Evolutionary conservation across 129 eudicot species (phyloP).

Genomic region (Chrysanthemum seticuspe): DNA sequence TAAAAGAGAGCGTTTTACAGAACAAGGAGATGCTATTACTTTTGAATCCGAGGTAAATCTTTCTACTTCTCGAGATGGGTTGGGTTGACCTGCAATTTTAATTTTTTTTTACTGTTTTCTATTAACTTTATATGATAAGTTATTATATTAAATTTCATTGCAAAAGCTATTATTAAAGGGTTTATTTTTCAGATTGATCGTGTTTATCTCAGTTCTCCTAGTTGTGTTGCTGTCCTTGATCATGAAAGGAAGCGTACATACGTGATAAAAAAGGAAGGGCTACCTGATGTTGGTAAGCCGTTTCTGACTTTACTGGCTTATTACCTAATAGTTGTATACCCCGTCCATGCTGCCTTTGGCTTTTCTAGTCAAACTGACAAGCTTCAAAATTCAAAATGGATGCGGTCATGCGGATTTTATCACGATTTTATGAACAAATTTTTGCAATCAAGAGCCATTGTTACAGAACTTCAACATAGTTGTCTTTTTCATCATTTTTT

Average conservation of each 20-base stretch:
- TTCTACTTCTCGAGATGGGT: constrained; percentile 4
- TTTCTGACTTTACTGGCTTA: not conserved
- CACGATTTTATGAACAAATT: not conserved
- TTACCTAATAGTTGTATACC: not conserved
- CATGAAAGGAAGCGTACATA: constrained; percentile 85
- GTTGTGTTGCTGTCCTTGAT: constrained; percentile 85
- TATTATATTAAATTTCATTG: not conserved
- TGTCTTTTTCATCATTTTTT: not conserved
- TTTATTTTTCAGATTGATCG: constrained; percentile 68
- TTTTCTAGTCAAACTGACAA: constrained; percentile 8
- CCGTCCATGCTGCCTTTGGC: not conserved
- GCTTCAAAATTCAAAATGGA: not conserved
- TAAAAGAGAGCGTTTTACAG: constrained; percentile 75
- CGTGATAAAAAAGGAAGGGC: constrained; percentile 78
- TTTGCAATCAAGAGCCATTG: not conserved
- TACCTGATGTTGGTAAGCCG: constrained; percentile 81
- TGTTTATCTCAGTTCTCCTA: constrained; percentile 72
- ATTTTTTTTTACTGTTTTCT: not conserved
- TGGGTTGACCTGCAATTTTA: not conserved
- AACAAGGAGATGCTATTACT: constrained; percentile 94
- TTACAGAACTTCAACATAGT: not conserved
- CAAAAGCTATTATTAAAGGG: not conserved
- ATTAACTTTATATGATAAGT: not conserved
- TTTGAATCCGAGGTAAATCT: constrained; percentile 82
- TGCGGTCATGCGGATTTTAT: too few relatives aligned